These are phyloP conservation scores for Elsinoe necatrix DNA, from an alignment of 2,329 filamentous ascomycete species.

Conservation along the genomic window DNA sequence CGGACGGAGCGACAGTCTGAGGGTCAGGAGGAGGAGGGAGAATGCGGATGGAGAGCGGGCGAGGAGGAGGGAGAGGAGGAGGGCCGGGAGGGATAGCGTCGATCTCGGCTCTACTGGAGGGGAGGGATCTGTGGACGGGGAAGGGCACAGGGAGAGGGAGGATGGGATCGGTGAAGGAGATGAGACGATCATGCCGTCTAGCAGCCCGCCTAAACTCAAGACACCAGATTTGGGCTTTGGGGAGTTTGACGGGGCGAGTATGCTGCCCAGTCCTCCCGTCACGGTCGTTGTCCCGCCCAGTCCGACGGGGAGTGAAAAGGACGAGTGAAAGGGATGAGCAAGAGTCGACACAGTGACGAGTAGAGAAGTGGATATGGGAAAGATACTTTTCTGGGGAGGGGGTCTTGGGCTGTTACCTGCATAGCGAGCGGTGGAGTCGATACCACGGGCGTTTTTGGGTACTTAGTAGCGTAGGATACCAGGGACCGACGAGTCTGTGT, in stretches of 20 bases:
- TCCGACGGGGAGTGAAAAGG: conserved; percentile 20
- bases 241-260: conserved; percentile 16
- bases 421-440: conserved; percentile 12
- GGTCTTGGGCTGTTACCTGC: background rate
- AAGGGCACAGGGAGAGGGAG: conserved; percentile 21
- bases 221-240: conserved; percentile 19
- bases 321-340: background rate
- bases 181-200: conserved; percentile 23
- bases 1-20: conserved; percentile 30
- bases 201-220: conserved; percentile 16
- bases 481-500: too few relatives aligned
- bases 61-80: conserved; percentile 55
- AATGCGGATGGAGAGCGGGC: conserved; percentile 72
- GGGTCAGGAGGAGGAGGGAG: conserved; percentile 58
- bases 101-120: conserved; percentile 23
- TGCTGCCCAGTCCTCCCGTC: conserved; percentile 20
- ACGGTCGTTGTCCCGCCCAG: conserved; percentile 27
- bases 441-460: background rate
- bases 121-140: background rate
- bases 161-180: conserved; percentile 19
- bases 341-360: conserved; percentile 16
- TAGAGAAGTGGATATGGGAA: background rate
- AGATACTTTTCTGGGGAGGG: background rate
- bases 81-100: conserved; percentile 27
- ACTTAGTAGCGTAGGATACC: background rate